Conservation (phyloP, 306 rosid species). For the Aeschynomene evenia region DNA sequence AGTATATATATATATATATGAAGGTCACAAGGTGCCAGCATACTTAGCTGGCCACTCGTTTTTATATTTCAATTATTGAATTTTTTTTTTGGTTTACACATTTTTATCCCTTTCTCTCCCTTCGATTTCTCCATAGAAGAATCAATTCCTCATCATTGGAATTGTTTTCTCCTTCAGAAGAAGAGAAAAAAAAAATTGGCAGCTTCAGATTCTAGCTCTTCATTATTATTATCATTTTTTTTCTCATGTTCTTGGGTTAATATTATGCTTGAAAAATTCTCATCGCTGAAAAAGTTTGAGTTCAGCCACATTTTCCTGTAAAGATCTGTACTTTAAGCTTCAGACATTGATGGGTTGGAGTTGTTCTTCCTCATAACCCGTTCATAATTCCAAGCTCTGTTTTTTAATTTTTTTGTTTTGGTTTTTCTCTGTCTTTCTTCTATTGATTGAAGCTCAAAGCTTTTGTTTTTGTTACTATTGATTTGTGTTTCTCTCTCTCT, state of each 20-base stretch:
- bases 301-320: conserved; percentile 35
- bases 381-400: conserved; percentile 18
- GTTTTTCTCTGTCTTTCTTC: background rate
- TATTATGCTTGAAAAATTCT: background rate
- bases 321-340: conserved; percentile 51
- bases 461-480: background rate
- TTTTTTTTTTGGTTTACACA: conserved; percentile 20
- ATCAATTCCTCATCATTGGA: conserved; percentile 34
- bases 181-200: background rate
- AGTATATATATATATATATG: conserved; percentile 51
- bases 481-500: background rate
- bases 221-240: background rate
- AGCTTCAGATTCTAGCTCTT: conserved; percentile 23
- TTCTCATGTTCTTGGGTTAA: background rate
- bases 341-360: conserved; percentile 23
- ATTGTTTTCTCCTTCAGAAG: conserved; percentile 14
- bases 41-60: conserved; percentile 84
- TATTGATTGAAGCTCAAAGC: background rate
- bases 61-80: conserved; percentile 33
- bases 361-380: conserved; percentile 44
- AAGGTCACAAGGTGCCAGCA: conserved; percentile 53
- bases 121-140: conserved; percentile 46
- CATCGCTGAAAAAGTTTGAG: conserved; percentile 12
- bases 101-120: conserved; percentile 30
- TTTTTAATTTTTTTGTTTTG: background rate